Conservation (phyloP, 202 grass and related monocot genomes). For the Dendrocalamus latiflorus region DNA sequence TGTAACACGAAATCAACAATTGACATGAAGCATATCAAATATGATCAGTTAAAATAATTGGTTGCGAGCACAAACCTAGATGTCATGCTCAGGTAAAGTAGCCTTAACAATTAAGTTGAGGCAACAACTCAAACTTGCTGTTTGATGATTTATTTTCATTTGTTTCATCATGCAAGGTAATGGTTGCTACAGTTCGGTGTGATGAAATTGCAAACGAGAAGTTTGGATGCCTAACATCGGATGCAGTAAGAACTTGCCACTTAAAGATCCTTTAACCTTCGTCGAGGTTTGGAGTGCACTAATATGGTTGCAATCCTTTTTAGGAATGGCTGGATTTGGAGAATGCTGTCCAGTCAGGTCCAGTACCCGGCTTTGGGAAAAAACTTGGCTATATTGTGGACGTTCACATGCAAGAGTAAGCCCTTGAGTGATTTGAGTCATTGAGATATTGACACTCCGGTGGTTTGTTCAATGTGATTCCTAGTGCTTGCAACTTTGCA, state of each 20-base stretch:
- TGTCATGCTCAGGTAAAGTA: background rate
- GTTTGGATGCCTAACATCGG: conserved; percentile 61
- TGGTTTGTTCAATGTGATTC: background rate
- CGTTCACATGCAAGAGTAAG: conserved; percentile 58
- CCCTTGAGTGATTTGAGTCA: background rate
- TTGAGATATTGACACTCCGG: background rate
- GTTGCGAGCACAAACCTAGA: background rate
- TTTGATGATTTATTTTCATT: conserved; percentile 24
- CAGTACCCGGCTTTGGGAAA: conserved; percentile 62
- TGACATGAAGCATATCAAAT: conserved; percentile 1
- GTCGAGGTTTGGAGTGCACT: background rate
- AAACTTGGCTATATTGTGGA: conserved; percentile 51
- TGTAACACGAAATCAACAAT: background rate
- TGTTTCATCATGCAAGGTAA: conserved; percentile 48
- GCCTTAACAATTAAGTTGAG: background rate
- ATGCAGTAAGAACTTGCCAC: conserved; percentile 51
- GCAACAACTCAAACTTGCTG: background rate
- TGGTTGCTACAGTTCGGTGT: conserved; percentile 95
- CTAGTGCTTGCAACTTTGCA: background rate
- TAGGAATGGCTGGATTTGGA: conserved; percentile 82
- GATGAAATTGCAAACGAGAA: conserved; percentile 95
- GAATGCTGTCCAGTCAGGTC: conserved; percentile 62
- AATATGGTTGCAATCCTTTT: conserved; percentile 20
- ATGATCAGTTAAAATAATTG: background rate
- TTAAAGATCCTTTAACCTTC: conserved; percentile 2